These are phyloP conservation scores for Ceriops decandra DNA, from an alignment of 345 rosid species.

Conservation along the genomic window DNA sequence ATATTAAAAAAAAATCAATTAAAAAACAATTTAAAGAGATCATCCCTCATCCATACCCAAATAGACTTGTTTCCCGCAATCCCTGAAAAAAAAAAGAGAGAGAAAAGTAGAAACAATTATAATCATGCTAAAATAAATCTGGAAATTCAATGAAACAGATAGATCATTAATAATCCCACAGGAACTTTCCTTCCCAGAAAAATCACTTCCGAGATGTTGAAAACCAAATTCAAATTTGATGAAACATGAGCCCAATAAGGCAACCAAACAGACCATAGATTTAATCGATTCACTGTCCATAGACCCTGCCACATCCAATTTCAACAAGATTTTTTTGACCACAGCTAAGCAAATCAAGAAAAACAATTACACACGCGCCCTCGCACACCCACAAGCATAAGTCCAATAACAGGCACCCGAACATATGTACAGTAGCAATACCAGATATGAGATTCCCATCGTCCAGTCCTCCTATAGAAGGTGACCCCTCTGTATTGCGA, in stretches of 20 bases:
- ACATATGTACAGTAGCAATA: conserved; percentile 13
- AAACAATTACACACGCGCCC: too few species aligned
- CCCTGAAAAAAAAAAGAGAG: conserved; percentile 50
- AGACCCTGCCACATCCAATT: background rate
- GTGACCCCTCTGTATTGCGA: conserved; percentile 96
- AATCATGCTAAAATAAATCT: background rate
- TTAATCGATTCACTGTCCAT: background rate
- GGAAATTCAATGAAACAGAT: conserved; percentile 3
- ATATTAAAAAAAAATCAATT: conserved; percentile 5
- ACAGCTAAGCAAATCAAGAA: too few species aligned
- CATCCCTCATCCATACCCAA: conserved; percentile 51
- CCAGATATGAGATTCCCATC: conserved; percentile 99
- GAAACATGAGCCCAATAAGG: background rate
- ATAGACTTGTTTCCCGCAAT: conserved; percentile 95
- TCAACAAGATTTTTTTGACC: background rate
- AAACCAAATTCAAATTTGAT: background rate
- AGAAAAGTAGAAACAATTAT: background rate
- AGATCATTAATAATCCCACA: background rate
- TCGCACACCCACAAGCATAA: background rate
- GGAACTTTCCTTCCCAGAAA: background rate
- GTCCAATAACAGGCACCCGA: background rate
- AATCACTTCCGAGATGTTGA: background rate
- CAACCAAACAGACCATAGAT: background rate
- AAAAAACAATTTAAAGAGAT: conserved; percentile 6
- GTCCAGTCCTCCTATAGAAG: conserved; percentile 86